Conservation (phyloP, 2,329 filamentous ascomycete genomes). For the Dactylonectria macrodidyma region DNA sequence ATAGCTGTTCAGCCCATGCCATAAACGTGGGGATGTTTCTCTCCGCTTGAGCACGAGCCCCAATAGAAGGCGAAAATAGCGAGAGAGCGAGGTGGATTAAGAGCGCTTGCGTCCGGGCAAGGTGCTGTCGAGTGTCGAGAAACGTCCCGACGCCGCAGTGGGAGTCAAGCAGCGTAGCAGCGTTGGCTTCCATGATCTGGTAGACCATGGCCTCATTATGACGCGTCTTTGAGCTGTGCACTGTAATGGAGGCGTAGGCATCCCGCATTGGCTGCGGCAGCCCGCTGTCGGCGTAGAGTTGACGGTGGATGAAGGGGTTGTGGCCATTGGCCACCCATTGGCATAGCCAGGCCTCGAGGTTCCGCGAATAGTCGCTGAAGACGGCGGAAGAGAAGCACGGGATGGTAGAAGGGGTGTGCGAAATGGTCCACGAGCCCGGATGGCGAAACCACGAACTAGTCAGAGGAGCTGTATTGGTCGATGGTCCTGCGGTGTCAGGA, state of each 20-base stretch:
- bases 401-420: background rate
- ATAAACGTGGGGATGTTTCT: constrained; percentile 17
- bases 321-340: constrained; percentile 22
- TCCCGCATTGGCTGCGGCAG: constrained; percentile 20
- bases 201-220: constrained; percentile 9
- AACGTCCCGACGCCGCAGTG: background rate
- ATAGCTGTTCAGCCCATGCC: constrained; percentile 20
- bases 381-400: constrained; percentile 13
- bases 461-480: background rate
- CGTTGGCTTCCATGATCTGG: constrained; percentile 9
- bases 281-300: constrained; percentile 28
- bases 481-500: background rate
- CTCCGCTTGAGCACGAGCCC: constrained; percentile 25
- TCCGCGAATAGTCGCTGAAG: constrained; percentile 5
- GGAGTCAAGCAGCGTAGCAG: background rate
- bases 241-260: constrained; percentile 20
- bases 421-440: constrained; percentile 12
- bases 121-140: constrained; percentile 11
- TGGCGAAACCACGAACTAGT: constrained; percentile 10
- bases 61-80: constrained; percentile 20
- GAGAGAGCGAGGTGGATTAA: constrained; percentile 21
- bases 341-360: constrained; percentile 18
- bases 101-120: constrained; percentile 20
- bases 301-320: constrained; percentile 27
- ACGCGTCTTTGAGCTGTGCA: background rate